phyloP scores from a whole-genome alignment of 306 rosid species.

The Cotoneaster glaucophyllus region DNA sequence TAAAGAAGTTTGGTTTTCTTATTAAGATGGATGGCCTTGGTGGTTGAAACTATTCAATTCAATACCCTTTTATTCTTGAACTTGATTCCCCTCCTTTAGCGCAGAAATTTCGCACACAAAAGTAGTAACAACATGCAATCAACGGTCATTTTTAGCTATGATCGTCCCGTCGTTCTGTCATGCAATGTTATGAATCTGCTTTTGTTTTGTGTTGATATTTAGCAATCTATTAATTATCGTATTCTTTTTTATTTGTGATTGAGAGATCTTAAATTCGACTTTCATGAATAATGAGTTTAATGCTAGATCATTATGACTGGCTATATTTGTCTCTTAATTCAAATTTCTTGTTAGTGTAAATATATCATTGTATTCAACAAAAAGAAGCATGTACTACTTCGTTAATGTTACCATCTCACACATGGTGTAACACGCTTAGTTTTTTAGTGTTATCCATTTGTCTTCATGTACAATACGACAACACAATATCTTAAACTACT shows the following conservation, averaged over 20 bases:
- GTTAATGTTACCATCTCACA: too few species aligned
- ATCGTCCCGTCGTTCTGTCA: fast-evolving
- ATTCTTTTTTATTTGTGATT: too few species aligned
- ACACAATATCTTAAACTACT: neutral
- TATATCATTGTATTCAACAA: too few species aligned
- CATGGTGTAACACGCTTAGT: neutral
- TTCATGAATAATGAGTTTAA: neutral
- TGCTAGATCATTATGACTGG: too few species aligned
- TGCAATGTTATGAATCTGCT: neutral
- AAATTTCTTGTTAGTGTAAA: too few species aligned
- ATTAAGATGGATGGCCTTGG: constrained; percentile 21
- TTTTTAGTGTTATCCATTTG: neutral
- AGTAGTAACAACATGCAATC: neutral
- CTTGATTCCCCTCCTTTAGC: neutral
- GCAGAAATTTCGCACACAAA: neutral
- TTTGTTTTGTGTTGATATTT: too few species aligned
- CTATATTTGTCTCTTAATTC: too few species aligned
- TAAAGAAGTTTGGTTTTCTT: constrained; percentile 9
- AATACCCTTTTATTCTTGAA: constrained; percentile 12
- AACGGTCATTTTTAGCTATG: neutral
- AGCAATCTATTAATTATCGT: too few species aligned
- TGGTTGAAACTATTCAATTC: constrained; percentile 48
- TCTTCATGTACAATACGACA: too few species aligned
- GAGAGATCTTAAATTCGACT: fast-evolving
- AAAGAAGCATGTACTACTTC: too few species aligned